These are phyloP conservation scores for Ceratobasidium theobromae DNA, from an alignment of 1,284 basidiomycete species.

Conservation along the genomic window DNA sequence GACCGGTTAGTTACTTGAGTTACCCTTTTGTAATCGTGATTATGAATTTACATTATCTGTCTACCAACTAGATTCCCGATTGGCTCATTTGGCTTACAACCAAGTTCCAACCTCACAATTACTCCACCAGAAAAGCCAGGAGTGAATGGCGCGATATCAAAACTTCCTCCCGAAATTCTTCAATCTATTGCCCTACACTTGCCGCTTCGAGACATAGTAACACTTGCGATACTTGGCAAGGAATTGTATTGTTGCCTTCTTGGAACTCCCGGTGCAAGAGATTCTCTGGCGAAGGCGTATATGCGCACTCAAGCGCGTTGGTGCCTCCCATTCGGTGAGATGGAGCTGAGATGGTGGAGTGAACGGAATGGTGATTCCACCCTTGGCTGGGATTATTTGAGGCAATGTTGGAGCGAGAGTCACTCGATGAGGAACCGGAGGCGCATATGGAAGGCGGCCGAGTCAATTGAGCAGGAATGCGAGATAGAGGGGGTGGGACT, in stretches of 20 bases:
- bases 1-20: constrained; percentile 2
- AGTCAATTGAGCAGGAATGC: constrained; percentile 26
- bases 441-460: constrained; percentile 14
- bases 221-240: background rate
- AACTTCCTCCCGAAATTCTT: background rate
- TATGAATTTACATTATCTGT: background rate
- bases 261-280: background rate
- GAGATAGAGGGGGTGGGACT: constrained; percentile 10
- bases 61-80: constrained; percentile 1
- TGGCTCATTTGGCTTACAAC: background rate
- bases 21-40: background rate
- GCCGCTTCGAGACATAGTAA: background rate
- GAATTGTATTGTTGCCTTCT: background rate
- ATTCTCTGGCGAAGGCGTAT: constrained; percentile 9
- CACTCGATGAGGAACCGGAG: constrained; percentile 26
- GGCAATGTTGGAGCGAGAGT: background rate
- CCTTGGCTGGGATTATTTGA: constrained; percentile 25
- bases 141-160: background rate
- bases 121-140: background rate
- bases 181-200: background rate
- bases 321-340: constrained; percentile 13
- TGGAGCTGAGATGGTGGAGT: constrained; percentile 7
- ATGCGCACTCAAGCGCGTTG: constrained; percentile 5
- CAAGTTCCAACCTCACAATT: background rate
- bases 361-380: constrained; percentile 2